Conservation (phyloP, 2,329 filamentous ascomycete genomes). For the Microdochium bolleyi region DNA sequence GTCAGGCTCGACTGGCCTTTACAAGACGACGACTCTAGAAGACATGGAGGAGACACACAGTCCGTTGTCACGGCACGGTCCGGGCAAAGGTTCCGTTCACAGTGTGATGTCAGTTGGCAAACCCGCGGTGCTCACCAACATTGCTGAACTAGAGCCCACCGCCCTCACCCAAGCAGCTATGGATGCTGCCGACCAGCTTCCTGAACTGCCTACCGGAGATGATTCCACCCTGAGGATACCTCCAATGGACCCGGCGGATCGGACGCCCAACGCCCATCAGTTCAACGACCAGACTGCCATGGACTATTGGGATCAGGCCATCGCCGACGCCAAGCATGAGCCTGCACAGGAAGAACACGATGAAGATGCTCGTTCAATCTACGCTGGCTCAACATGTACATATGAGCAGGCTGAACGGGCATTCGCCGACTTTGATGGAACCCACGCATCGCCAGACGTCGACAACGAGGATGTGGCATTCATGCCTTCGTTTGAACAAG, state of each 20-base stretch:
- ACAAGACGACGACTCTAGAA: slow-evolving; percentile 18
- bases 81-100: slow-evolving; percentile 44
- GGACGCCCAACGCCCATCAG: slow-evolving; percentile 17
- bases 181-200: slow-evolving; percentile 41
- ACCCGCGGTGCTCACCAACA: slow-evolving; percentile 41
- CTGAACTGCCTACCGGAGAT: slow-evolving; percentile 19
- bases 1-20: slow-evolving; percentile 42
- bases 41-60: slow-evolving; percentile 27
- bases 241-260: slow-evolving; percentile 14
- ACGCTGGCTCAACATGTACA: slow-evolving; percentile 48
- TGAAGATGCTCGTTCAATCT: slow-evolving; percentile 28
- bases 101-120: slow-evolving; percentile 40
- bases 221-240: slow-evolving; percentile 22
- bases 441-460: slow-evolving; percentile 44
- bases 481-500: not conserved
- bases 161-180: slow-evolving; percentile 42
- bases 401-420: slow-evolving; percentile 57
- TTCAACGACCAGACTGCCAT: slow-evolving; percentile 11
- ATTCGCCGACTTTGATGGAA: slow-evolving; percentile 77
- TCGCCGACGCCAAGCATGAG: slow-evolving; percentile 10
- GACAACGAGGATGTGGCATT: slow-evolving; percentile 10
- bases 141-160: slow-evolving; percentile 47
- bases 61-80: slow-evolving; percentile 40
- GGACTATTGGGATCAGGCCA: slow-evolving; percentile 20
- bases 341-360: slow-evolving; percentile 1